A percentile compares a stretch with the other conserved stretches of the same genome.
phyloP scores from a whole-genome alignment of 306 rosid species.

The Medicago truncatula region MtrunA17r5.0-ANR NC_053043.1:12130501-12131000 shows the following conservation, averaged over 20 bases:
- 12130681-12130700: constrained; percentile 67
- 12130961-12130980: too few relatives aligned
- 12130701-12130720: constrained; percentile 73
- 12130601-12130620: constrained; percentile 85
- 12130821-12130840: too few relatives aligned
- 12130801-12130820: background rate
- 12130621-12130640: constrained; percentile 76
- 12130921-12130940: too few relatives aligned
- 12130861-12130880: too few relatives aligned
- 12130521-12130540: constrained; percentile 73
- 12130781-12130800: constrained; percentile 14
- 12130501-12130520: constrained; percentile 85
- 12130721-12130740: constrained; percentile 84
- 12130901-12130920: too few relatives aligned
- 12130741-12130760: constrained; percentile 50
- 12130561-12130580: constrained; percentile 91
- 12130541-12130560: constrained; percentile 93
- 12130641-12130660: constrained; percentile 67
- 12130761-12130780: constrained; percentile 43
- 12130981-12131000: constrained; percentile 56
- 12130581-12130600: constrained; percentile 76
- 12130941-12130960: too few relatives aligned
- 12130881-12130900: too few relatives aligned
- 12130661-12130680: constrained; percentile 79
- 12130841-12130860: too few relatives aligned